phyloP scores from a whole-genome alignment of 805 yeast genomes.

The Saccharomyces paradoxus region DNA sequence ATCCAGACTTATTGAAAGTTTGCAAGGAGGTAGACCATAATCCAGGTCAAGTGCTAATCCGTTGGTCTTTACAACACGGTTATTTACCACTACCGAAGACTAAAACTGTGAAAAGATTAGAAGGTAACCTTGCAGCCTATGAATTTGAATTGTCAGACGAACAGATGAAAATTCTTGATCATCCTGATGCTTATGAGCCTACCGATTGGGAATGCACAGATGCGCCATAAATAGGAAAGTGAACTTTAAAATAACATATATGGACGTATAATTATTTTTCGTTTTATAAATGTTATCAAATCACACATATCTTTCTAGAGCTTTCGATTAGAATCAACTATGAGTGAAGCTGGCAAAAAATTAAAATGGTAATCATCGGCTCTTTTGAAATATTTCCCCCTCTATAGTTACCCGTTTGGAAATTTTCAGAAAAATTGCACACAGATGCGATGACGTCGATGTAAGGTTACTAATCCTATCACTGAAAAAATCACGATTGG shows the following conservation, averaged over 20 bases:
- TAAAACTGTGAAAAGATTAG: constrained; percentile 42
- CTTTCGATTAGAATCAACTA: background rate
- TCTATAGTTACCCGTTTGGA: background rate
- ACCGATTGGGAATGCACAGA: constrained; percentile 72
- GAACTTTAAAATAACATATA: background rate
- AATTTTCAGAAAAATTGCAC: background rate
- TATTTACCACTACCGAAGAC: constrained; percentile 67
- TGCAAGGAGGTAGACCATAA: constrained; percentile 43
- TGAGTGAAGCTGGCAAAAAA: background rate
- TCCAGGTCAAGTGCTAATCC: constrained; percentile 55
- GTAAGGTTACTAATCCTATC: background rate
- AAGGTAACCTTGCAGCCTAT: constrained; percentile 47
- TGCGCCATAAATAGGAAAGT: constrained; percentile 34
- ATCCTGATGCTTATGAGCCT: constrained; percentile 56
- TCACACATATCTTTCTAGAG: background rate
- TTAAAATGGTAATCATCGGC: background rate
- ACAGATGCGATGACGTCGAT: background rate
- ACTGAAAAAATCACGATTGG: background rate
- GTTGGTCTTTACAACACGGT: constrained; percentile 71
- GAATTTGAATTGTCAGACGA: constrained; percentile 38
- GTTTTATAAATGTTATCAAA: background rate
- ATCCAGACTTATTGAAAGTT: constrained; percentile 43
- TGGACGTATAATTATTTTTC: background rate
- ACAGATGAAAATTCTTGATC: constrained; percentile 37
- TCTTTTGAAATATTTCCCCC: background rate